phyloP scores from a whole-genome alignment of 1,284 basidiomycete genomes.

The Rhodotorula sp. region DNA sequence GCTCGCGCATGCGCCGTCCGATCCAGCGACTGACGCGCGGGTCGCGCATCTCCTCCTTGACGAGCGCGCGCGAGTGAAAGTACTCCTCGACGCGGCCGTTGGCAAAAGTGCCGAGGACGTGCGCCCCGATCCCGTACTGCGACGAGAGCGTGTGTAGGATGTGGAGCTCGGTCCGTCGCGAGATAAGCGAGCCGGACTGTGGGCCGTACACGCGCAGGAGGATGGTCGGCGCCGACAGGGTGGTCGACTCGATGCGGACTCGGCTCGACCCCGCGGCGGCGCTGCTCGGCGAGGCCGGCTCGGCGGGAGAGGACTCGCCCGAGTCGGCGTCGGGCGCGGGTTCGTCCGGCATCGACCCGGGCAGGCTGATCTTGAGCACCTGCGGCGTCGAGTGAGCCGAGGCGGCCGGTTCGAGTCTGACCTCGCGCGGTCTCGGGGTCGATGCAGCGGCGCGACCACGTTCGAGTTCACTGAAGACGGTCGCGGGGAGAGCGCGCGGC shows the following conservation, averaged over 20 bases:
- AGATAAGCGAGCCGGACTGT: constrained; percentile 79
- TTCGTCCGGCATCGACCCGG: constrained; percentile 7
- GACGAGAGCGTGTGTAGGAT: constrained; percentile 83
- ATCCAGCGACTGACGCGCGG: constrained; percentile 74
- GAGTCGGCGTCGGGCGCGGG: constrained; percentile 5
- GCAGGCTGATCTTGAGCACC: constrained; percentile 5
- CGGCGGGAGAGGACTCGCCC: not conserved
- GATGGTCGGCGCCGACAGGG: constrained; percentile 59
- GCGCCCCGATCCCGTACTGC: constrained; percentile 80
- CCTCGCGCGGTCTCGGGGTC: constrained; percentile 23
- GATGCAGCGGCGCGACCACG: constrained; percentile 13
- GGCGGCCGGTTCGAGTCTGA: not conserved
- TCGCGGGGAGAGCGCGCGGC: constrained; percentile 13
- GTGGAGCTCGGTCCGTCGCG: constrained; percentile 75
- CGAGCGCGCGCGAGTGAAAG: constrained; percentile 79
- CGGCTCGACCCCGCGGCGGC: not conserved
- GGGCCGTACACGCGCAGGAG: constrained; percentile 86
- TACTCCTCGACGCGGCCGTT: constrained; percentile 93
- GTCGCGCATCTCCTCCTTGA: constrained; percentile 70
- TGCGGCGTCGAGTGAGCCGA: not conserved
- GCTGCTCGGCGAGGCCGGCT: not conserved
- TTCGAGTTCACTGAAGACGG: constrained; percentile 31
- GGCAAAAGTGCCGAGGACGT: constrained; percentile 84
- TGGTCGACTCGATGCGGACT: constrained; percentile 7
- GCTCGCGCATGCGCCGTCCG: constrained; percentile 83